Conservation (phyloP, 495 filamentous ascomycete species). For the Articulospora tetracladia region DNA sequence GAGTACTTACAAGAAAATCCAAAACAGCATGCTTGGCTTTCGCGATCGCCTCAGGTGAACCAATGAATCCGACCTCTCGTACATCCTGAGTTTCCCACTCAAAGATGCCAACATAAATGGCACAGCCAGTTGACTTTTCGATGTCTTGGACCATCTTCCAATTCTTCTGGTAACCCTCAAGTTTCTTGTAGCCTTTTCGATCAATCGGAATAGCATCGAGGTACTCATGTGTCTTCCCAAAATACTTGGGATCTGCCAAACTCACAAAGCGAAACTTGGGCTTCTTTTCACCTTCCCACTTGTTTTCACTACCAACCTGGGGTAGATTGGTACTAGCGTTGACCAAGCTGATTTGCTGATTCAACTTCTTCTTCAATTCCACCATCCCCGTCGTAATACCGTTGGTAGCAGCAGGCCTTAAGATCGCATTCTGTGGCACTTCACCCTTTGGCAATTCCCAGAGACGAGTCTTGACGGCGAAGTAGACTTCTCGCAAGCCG, state of each 20-base stretch:
- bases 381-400: constrained; percentile 1
- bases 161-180: neutral
- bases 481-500: constrained; percentile 5
- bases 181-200: neutral
- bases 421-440: neutral
- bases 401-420: neutral
- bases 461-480: neutral
- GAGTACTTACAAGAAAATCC: neutral
- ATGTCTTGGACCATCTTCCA: neutral
- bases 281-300: neutral
- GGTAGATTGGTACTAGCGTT: too few relatives aligned
- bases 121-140: neutral
- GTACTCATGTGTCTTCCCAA: neutral
- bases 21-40: neutral
- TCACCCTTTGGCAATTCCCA: neutral
- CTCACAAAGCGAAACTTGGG: neutral
- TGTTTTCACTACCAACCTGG: neutral
- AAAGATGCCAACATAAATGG: neutral
- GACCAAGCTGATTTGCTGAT: neutral
- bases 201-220: neutral
- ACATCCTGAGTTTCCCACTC: neutral
- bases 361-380: neutral
- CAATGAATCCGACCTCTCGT: neutral
- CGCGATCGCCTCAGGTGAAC: neutral
- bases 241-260: neutral